phyloP scores from a whole-genome alignment of 768 basidiomycete genomes.

The Mycena amicta region DNA sequence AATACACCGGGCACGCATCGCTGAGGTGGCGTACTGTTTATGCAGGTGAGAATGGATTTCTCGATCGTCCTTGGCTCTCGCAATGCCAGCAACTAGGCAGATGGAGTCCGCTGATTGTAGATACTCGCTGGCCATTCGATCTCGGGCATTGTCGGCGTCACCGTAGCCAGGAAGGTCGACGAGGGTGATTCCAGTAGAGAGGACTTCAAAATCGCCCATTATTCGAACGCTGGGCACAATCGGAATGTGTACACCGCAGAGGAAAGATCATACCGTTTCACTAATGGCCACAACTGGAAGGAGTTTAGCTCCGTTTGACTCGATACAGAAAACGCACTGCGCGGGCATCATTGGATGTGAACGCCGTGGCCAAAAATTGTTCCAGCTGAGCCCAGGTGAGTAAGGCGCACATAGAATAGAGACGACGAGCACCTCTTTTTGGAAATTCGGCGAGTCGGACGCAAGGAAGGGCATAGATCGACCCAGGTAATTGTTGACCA shows the following conservation, averaged over 20 bases:
- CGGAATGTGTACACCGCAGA: background rate
- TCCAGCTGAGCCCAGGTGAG: constrained; percentile 4
- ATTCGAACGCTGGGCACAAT: constrained; percentile 10
- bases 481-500: constrained; percentile 3
- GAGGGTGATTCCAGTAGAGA: constrained; percentile 19
- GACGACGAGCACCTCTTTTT: constrained; percentile 9
- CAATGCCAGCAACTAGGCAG: constrained; percentile 13
- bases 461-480: background rate
- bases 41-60: constrained; percentile 13
- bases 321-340: constrained; percentile 11
- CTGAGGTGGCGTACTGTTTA: constrained; percentile 6
- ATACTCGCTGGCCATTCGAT: constrained; percentile 15
- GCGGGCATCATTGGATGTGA: constrained; percentile 4
- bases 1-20: background rate
- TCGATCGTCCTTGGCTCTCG: constrained; percentile 18
- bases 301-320: background rate
- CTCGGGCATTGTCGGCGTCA: constrained; percentile 12
- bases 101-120: constrained; percentile 16
- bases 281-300: constrained; percentile 19
- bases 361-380: constrained; percentile 15
- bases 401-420: background rate
- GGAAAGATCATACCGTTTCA: constrained; percentile 9
- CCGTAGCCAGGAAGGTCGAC: constrained; percentile 22
- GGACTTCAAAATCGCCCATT: constrained; percentile 15
- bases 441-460: background rate